phyloP scores from a whole-genome alignment of 805 yeast genomes.

The Spathaspora passalidarum region DNA sequence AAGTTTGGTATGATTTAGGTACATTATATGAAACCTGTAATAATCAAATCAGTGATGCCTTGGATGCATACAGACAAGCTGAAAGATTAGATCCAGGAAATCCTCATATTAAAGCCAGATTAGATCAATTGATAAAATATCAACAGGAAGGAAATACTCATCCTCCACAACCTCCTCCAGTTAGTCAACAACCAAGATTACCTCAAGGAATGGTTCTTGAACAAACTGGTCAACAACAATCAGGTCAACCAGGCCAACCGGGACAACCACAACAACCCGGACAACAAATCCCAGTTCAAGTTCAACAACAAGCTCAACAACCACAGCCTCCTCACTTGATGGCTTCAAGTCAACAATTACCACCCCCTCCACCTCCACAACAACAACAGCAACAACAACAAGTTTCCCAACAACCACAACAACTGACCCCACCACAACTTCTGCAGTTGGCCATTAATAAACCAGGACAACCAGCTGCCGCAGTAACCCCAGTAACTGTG shows the following conservation, averaged over 20 bases:
- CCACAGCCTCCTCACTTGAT: constrained; percentile 6
- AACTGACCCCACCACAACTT: constrained; percentile 9
- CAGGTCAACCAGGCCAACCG: constrained; percentile 12
- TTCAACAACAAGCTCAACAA: constrained; percentile 12
- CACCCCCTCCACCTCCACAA: constrained; percentile 14
- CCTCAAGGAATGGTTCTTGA: constrained; percentile 66
- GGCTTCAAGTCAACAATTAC: constrained; percentile 9
- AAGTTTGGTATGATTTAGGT: constrained; percentile 98
- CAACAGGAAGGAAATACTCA: constrained; percentile 67
- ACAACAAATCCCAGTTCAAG: constrained; percentile 4
- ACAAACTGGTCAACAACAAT: constrained; percentile 29
- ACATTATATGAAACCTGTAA: constrained; percentile 96
- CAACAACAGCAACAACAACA: constrained; percentile 14
- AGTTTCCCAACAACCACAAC: constrained; percentile 11
- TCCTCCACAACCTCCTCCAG: constrained; percentile 67
- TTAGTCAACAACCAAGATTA: constrained; percentile 56
- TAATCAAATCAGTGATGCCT: constrained; percentile 90
- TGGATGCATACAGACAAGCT: constrained; percentile 96
- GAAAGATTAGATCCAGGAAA: constrained; percentile 92
- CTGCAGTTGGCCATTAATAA: constrained; percentile 3
- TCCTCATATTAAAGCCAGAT: constrained; percentile 89
- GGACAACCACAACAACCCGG: constrained; percentile 7
- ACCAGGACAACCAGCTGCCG: constrained; percentile 2
- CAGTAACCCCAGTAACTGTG: constrained; percentile 4
- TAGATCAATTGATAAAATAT: constrained; percentile 76